Percentiles rank a stretch among this genome's conserved stretches.
phyloP scores from a whole-genome alignment of 108 stramenopile genomes.

The Skeletonema tropicum region DNA sequence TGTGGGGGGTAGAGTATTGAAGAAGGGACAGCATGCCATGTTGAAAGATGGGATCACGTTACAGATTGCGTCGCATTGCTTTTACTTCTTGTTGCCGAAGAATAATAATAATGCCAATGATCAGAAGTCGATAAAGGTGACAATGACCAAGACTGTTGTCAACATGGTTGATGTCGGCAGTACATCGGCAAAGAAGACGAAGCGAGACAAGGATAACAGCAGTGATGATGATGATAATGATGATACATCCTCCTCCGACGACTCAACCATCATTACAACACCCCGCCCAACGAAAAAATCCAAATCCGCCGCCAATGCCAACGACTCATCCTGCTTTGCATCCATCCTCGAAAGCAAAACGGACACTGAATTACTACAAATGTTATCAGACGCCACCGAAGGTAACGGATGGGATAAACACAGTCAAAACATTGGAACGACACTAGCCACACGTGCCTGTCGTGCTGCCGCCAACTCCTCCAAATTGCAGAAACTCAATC shows the following conservation, averaged over 20 bases:
- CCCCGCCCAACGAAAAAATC: neutral
- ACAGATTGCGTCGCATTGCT: slow-evolving; percentile 15
- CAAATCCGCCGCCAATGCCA: neutral
- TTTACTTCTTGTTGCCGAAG: slow-evolving; percentile 39
- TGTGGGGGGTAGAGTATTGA: neutral
- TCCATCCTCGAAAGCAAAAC: slow-evolving; percentile 13
- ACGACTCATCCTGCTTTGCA: neutral
- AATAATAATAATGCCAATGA: neutral
- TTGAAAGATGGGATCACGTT: slow-evolving; percentile 16
- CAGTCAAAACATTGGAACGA: slow-evolving; percentile 12
- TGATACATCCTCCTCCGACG: neutral
- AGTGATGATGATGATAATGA: neutral
- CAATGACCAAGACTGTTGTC: neutral
- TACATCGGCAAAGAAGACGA: neutral
- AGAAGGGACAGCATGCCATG: slow-evolving; percentile 30
- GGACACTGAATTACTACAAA: slow-evolving; percentile 7
- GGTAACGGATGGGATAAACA: slow-evolving; percentile 20
- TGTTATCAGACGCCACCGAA: slow-evolving; percentile 3
- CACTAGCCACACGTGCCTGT: slow-evolving; percentile 22
- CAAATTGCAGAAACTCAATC: neutral
- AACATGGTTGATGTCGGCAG: neutral
- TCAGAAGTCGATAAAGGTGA: slow-evolving; percentile 14
- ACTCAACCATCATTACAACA: slow-evolving; percentile 1
- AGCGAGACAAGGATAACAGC: neutral
- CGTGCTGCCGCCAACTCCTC: slow-evolving; percentile 17